Conservation (phyloP, 345 rosid species). For the Pelargonium nanum region DNA sequence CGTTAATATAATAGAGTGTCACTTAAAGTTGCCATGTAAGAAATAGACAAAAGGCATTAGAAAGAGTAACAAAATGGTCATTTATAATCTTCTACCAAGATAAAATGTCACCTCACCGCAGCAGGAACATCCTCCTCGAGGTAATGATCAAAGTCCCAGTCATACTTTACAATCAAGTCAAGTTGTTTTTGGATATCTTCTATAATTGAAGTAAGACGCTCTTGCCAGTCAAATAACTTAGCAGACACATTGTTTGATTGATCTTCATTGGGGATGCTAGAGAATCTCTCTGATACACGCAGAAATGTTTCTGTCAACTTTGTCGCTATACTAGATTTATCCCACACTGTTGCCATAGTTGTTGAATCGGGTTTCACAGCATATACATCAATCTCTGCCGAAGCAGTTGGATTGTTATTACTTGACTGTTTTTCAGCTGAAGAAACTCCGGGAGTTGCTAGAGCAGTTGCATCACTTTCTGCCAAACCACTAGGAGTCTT, state of each 20-base stretch:
- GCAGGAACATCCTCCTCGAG: slow-evolving; percentile 79
- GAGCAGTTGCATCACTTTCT: slow-evolving; percentile 1
- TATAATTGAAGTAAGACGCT: slow-evolving; percentile 25
- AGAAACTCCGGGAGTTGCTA: neutral
- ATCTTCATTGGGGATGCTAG: slow-evolving; percentile 84
- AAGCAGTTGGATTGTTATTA: neutral
- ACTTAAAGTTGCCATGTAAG: neutral
- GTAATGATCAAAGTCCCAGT: slow-evolving; percentile 91
- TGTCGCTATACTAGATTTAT: slow-evolving; percentile 52
- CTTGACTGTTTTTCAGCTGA: neutral
- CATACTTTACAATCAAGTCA: slow-evolving; percentile 45
- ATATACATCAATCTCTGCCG: slow-evolving; percentile 20
- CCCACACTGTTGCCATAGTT: slow-evolving; percentile 45
- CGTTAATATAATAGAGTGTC: slow-evolving; percentile 6
- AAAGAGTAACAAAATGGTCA: neutral
- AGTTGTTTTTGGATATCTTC: slow-evolving; percentile 49
- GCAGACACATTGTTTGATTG: slow-evolving; percentile 66
- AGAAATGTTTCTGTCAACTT: slow-evolving; percentile 65
- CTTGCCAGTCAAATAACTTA: slow-evolving; percentile 39
- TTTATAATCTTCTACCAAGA: slow-evolving; percentile 2
- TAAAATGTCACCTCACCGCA: slow-evolving; percentile 76
- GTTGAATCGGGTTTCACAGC: slow-evolving; percentile 29
- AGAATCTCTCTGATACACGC: slow-evolving; percentile 74
- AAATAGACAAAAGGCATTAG: neutral
- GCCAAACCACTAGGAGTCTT: neutral